Evolutionary conservation across 108 stramenopile genomes (phyloP).

Genomic region (Nitzschia inconspicua): DNA sequence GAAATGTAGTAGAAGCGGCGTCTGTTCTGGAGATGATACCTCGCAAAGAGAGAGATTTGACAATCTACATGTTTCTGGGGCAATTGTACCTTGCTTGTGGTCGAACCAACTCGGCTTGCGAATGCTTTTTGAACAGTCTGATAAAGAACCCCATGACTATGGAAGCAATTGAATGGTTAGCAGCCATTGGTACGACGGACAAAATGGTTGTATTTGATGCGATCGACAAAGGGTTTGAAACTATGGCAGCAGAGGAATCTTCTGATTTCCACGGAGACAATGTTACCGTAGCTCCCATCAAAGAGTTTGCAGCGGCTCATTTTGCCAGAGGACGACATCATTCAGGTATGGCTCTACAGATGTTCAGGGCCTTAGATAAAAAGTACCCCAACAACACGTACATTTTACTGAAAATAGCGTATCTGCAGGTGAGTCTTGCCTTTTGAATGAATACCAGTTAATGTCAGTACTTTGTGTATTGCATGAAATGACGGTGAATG

Average conservation of each 20-base stretch:
- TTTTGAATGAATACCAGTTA: not conserved
- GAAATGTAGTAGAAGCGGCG: slow-evolving; percentile 64
- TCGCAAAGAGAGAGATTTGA: slow-evolving; percentile 34
- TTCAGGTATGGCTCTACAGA: slow-evolving; percentile 39
- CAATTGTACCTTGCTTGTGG: slow-evolving; percentile 52
- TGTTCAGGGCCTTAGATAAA: slow-evolving; percentile 54
- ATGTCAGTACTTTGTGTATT: not conserved
- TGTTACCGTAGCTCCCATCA: slow-evolving; percentile 12
- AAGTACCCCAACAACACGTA: slow-evolving; percentile 70
- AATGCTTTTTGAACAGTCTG: slow-evolving; percentile 56
- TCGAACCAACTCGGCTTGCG: slow-evolving; percentile 42
- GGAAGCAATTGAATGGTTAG: slow-evolving; percentile 63
- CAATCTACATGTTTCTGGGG: slow-evolving; percentile 68
- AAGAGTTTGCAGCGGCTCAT: slow-evolving; percentile 35
- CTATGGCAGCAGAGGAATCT: not conserved
- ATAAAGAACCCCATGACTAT: slow-evolving; percentile 59
- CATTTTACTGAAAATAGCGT: slow-evolving; percentile 57
- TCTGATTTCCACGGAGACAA: not conserved
- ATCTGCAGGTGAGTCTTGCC: slow-evolving; percentile 47
- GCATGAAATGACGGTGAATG: not conserved
- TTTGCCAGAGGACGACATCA: slow-evolving; percentile 39
- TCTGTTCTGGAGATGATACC: slow-evolving; percentile 67
- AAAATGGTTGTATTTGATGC: slow-evolving; percentile 35
- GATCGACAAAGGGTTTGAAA: slow-evolving; percentile 28
- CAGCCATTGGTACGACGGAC: slow-evolving; percentile 37